Evolutionary conservation across 2,329 filamentous ascomycete genomes (phyloP).

Genomic region (Alternaria atra): DNA sequence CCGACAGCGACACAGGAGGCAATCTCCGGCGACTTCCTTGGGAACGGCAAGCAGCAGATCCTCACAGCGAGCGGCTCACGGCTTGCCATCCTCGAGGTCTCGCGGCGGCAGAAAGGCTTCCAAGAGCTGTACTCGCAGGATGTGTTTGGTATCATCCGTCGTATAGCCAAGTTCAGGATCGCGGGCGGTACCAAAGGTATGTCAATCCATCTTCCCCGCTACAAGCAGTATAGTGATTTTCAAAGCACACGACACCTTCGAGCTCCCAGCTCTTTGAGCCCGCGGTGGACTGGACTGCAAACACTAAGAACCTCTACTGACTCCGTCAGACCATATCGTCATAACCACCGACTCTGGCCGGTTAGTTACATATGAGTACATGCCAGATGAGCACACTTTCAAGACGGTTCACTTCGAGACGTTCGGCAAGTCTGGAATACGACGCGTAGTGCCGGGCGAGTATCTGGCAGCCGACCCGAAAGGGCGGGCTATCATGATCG

Average conservation of each 20-base stretch:
- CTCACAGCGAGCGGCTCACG: constrained; percentile 91
- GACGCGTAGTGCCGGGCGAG: constrained; percentile 92
- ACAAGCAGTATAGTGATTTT: constrained; percentile 60
- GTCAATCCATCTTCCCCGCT: constrained; percentile 50
- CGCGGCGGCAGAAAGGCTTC: constrained; percentile 85
- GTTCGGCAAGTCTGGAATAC: constrained; percentile 95
- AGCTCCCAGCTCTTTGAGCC: constrained; percentile 34
- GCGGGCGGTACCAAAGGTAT: constrained; percentile 96
- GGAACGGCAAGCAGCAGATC: constrained; percentile 97
- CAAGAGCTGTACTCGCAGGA: constrained; percentile 88
- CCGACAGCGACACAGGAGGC: constrained; percentile 90
- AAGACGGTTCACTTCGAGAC: constrained; percentile 93
- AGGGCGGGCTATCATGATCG: constrained; percentile 91
- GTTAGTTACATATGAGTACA: constrained; percentile 92
- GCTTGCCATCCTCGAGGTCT: constrained; percentile 85
- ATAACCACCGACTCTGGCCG: constrained; percentile 95
- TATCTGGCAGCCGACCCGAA: constrained; percentile 96
- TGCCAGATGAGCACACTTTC: constrained; percentile 86
- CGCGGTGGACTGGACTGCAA: constrained; percentile 40
- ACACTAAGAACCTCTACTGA: constrained; percentile 45
- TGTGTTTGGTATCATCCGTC: constrained; percentile 93
- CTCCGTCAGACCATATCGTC: constrained; percentile 84
- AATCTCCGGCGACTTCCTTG: constrained; percentile 92
- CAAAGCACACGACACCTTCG: constrained; percentile 48
- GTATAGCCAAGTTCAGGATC: constrained; percentile 86